Base-by-base conservation (phyloP, 345 rosid species). In the Camelina laxa region DNA sequence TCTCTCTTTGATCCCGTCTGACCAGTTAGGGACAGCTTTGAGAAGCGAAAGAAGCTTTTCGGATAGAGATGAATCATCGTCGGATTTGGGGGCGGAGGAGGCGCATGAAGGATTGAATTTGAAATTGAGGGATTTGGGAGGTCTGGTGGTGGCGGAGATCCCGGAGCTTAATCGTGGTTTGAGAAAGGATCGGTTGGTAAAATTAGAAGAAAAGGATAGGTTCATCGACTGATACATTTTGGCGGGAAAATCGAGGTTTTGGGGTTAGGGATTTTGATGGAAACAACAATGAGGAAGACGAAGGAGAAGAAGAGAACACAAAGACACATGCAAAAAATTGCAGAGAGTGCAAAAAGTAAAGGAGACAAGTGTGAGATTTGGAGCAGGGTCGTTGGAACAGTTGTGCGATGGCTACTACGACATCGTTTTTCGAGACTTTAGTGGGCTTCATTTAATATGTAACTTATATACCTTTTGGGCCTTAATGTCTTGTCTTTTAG, bases 21-120 rank as follows among this genome's bases (percentile, higher is more conserved):
- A 89, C 98, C 98, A 94, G 65, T 91, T 89, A 6, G 97, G 97
- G 44, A 94, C 75, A 31, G 80, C 89, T 4, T 80, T 83, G 73
- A 94, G 87, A 60, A 94, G 77, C 5, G 96, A 87, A 59, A 77
- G 20, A 19, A 94, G 77, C 24, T 81, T 62, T 2, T 72, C 48
- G 60, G 80, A 39, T 51, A 74, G 66, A 35, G 49, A 2, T 42
- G 76, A 39, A 47, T 82, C 76, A 47, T 82, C 76, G 16, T 20
- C 57, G 45, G 67, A 65, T 20, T 72, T 38, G 4, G 78, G 84
- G 19, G 69, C 76, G 53, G 65, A 49, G 64, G 79, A 78, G 63
- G 75, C 72, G 57, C 78, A 85, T 0, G 69, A 70, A 48, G 73
- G 45, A 36, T 19, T 84, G 79, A 80, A 70, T 62, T 56, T 84